phyloP scores from a whole-genome alignment of 129 eudicot genomes.

The Lonicera japonica region DNA sequence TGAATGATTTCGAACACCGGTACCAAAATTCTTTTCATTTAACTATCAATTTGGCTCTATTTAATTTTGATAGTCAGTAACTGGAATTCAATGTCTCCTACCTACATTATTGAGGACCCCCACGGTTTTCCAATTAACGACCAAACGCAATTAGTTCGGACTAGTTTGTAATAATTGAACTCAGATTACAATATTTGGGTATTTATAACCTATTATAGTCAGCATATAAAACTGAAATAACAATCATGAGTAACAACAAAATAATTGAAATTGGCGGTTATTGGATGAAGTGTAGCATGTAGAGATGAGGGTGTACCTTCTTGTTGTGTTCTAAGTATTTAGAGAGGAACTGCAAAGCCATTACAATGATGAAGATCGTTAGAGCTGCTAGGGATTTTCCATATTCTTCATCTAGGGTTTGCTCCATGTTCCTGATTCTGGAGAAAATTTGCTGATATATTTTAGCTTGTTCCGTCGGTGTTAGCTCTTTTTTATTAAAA shows the following conservation, averaged over 20 bases:
- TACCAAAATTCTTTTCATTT: too few relatives aligned
- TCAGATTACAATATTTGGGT: too few relatives aligned
- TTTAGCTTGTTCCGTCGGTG: not conserved
- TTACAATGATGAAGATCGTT: constrained; percentile 42
- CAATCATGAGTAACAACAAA: not conserved
- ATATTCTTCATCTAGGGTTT: constrained; percentile 28
- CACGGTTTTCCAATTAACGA: too few relatives aligned
- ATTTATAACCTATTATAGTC: too few relatives aligned
- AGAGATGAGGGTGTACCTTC: constrained; percentile 25
- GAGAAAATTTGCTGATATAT: not conserved
- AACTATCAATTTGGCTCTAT: too few relatives aligned
- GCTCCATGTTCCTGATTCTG: constrained; percentile 30
- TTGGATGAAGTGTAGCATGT: not conserved
- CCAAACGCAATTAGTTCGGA: too few relatives aligned
- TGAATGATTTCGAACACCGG: too few relatives aligned
- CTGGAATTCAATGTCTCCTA: too few relatives aligned
- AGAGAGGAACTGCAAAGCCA: constrained; percentile 42
- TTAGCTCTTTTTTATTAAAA: not conserved
- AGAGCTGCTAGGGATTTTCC: constrained; percentile 57
- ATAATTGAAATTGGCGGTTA: not conserved
- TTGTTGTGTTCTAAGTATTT: constrained; percentile 34
- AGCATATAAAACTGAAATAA: too few relatives aligned
- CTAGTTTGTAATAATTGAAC: too few relatives aligned
- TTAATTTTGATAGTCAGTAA: too few relatives aligned
- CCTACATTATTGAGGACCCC: too few relatives aligned